phyloP scores from a whole-genome alignment of 768 basidiomycete genomes.

The Suillus placidus region DNA sequence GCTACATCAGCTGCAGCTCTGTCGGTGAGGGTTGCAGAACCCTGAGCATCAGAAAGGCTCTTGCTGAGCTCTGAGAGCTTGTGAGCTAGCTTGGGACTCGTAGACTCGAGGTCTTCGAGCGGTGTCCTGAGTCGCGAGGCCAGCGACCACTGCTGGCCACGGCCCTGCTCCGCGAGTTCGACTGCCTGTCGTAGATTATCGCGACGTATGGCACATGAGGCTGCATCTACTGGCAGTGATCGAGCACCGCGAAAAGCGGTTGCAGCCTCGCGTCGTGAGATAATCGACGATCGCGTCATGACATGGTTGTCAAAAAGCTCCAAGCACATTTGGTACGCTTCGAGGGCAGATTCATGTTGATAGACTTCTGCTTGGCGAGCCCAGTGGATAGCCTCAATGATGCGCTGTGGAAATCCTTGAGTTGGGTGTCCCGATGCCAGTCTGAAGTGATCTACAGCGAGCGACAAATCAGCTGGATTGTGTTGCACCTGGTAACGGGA shows the following conservation, averaged over 20 bases:
- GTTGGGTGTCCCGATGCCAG: background rate
- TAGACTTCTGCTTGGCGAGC: too few relatives aligned
- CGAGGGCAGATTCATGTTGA: too few relatives aligned
- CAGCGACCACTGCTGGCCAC: background rate
- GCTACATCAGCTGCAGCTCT: too few relatives aligned
- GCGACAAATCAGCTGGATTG: accelerated
- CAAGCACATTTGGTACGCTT: background rate
- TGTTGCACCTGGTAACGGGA: background rate
- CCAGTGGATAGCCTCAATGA: too few relatives aligned
- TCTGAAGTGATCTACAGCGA: background rate
- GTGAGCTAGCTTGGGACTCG: background rate
- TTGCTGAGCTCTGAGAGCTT: background rate
- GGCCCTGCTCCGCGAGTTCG: background rate
- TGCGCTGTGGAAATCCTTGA: too few relatives aligned
- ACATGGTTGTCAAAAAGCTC: background rate
- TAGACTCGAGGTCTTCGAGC: background rate
- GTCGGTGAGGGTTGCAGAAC: too few relatives aligned
- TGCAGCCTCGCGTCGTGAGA: background rate
- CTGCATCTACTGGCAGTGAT: background rate
- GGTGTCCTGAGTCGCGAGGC: background rate
- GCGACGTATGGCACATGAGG: background rate
- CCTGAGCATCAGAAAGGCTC: too few relatives aligned
- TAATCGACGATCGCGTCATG: background rate
- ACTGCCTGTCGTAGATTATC: background rate
- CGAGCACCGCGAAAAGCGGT: background rate